phyloP scores from a whole-genome alignment of 352 stramenopile genomes.

The Phytophthora pseudosyringae region DNA sequence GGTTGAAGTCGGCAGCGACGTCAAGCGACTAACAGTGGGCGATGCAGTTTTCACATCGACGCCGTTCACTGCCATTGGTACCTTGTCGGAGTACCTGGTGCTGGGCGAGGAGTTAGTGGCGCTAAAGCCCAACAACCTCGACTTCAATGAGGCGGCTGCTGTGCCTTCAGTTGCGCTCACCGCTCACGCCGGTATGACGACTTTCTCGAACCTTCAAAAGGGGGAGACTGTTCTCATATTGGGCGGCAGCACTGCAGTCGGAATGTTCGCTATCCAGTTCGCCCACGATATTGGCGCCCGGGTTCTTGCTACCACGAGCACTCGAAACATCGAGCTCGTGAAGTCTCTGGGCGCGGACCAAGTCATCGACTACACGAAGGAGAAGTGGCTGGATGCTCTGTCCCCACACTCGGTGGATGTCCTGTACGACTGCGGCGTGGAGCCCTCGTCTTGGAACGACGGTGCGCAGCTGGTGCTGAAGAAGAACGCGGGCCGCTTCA shows the following conservation, averaged over 20 bases:
- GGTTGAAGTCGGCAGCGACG: conserved; percentile 37
- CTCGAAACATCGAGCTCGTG: conserved; percentile 40
- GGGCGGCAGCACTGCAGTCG: conserved; percentile 28
- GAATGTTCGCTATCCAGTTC: not conserved
- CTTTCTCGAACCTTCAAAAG: no score
- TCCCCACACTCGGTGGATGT: conserved; percentile 31
- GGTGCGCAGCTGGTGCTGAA: conserved; percentile 36
- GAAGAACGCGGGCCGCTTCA: conserved; percentile 26
- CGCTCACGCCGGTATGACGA: conserved; percentile 34
- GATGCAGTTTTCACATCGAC: conserved; percentile 38
- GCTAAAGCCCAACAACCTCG: conserved; percentile 41
- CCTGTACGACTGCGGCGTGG: conserved; percentile 32
- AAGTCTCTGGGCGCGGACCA: conserved; percentile 46
- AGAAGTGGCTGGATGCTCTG: conserved; percentile 37
- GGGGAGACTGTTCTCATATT: not conserved
- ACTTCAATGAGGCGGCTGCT: conserved; percentile 44
- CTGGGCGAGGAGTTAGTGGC: conserved; percentile 28
- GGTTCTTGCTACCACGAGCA: not conserved
- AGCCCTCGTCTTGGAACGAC: conserved; percentile 32
- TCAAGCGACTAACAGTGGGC: conserved; percentile 29
- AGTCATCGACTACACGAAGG: conserved; percentile 65
- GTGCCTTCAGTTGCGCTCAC: conserved; percentile 34
- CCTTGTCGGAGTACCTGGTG: conserved; percentile 44
- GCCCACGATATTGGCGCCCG: not conserved
- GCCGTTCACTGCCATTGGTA: conserved; percentile 8